phyloP scores from a whole-genome alignment of 108 stramenopile genomes.

The Skeletonema potamos region DNA sequence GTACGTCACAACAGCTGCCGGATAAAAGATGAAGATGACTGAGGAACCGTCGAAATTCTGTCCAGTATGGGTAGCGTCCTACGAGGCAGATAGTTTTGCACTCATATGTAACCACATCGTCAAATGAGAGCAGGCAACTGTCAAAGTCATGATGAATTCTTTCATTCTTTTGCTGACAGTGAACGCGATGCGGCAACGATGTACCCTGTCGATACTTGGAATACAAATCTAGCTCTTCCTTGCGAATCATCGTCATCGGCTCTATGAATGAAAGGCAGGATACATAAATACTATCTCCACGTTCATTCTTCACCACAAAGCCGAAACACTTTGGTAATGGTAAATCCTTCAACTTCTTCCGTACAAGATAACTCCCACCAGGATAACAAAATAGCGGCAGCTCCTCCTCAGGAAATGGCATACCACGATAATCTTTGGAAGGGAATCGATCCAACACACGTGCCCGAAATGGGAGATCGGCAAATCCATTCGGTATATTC shows the following conservation, averaged over 20 bases:
- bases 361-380: constrained; percentile 63
- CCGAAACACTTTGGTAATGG: constrained; percentile 78
- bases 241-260: constrained; percentile 61
- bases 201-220: constrained; percentile 54
- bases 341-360: constrained; percentile 66
- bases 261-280: constrained; percentile 88
- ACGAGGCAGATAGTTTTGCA: constrained; percentile 87
- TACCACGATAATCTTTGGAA: constrained; percentile 76
- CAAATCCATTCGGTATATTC: constrained; percentile 77
- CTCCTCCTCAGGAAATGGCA: constrained; percentile 87
- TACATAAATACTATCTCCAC: constrained; percentile 77
- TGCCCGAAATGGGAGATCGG: constrained; percentile 69
- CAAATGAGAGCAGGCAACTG: constrained; percentile 59
- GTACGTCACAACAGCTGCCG: constrained; percentile 71
- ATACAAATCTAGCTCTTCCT: constrained; percentile 53
- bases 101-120: constrained; percentile 81
- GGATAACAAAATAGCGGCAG: constrained; percentile 92
- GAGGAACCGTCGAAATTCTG: constrained; percentile 81
- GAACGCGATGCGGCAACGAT: constrained; percentile 67
- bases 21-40: constrained; percentile 80
- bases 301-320: constrained; percentile 90
- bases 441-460: constrained; percentile 84
- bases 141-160: constrained; percentile 14
- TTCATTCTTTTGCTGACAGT: constrained; percentile 46
- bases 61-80: constrained; percentile 84